Evolutionary conservation across 371 early-diverging fungal species (phyloP).

Genomic region (Mortierella sp.): DNA sequence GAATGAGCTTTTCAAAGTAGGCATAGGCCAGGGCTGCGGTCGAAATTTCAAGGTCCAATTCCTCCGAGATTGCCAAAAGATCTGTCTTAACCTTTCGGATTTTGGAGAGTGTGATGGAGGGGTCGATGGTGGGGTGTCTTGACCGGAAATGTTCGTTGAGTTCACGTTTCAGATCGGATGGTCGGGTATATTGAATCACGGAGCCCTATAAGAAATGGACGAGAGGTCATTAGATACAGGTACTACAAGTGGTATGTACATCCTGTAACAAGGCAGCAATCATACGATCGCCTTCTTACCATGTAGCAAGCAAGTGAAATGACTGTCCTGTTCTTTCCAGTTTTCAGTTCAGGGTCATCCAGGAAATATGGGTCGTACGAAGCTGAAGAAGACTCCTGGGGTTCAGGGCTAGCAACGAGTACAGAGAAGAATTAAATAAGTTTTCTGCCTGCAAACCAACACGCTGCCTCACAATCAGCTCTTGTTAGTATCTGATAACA

Average conservation of each 20-base stretch:
- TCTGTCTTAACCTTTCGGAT: conserved; percentile 81
- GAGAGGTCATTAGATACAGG: not conserved
- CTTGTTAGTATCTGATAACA: not conserved
- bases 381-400: conserved; percentile 34
- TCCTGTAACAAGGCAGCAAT: too few relatives aligned
- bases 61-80: conserved; percentile 67
- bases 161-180: conserved; percentile 74
- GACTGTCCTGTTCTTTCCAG: conserved; percentile 72
- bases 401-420: conserved; percentile 32
- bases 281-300: conserved; percentile 47
- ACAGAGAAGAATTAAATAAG: not conserved
- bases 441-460: not conserved
- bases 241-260: not conserved
- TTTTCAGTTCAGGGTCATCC: conserved; percentile 76
- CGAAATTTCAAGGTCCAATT: conserved; percentile 87
- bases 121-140: conserved; percentile 80
- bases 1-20: conserved; percentile 93
- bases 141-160: conserved; percentile 86
- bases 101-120: conserved; percentile 82
- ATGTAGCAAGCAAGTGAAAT: conserved; percentile 74
- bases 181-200: conserved; percentile 70
- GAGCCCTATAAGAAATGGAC: conserved; percentile 65
- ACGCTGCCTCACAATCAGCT: not conserved
- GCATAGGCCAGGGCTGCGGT: conserved; percentile 91
- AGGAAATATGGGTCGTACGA: conserved; percentile 72